A percentile compares a stretch with the other conserved stretches of the same genome.
These are phyloP conservation scores for Sordariomycetes sp. DNA, from an alignment of 2,329 filamentous ascomycete species.

Conservation along the genomic window DNA sequence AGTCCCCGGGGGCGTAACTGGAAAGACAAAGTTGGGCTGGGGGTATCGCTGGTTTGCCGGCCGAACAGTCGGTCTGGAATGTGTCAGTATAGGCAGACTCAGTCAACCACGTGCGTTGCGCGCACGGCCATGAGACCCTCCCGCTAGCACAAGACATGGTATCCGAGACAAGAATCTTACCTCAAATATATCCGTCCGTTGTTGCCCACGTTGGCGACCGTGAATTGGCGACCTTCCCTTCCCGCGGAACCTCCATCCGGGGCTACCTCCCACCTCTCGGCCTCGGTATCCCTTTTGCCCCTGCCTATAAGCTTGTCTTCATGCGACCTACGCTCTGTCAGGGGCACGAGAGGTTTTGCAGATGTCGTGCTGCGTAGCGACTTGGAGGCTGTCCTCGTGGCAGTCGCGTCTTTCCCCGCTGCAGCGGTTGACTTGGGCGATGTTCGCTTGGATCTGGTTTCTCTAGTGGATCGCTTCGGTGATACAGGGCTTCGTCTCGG, in stretches of 20 bases:
- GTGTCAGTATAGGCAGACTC: background rate
- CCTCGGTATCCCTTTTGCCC: slow-evolving; percentile 43
- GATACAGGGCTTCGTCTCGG: slow-evolving; percentile 2
- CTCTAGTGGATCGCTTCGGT: slow-evolving; percentile 1
- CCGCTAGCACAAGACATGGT: background rate
- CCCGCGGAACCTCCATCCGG: slow-evolving; percentile 52
- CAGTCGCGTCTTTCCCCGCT: background rate
- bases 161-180: slow-evolving; percentile 34
- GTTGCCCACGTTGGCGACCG: slow-evolving; percentile 73
- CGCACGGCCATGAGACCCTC: background rate
- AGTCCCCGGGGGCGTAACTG: slow-evolving; percentile 50
- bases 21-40: slow-evolving; percentile 51
- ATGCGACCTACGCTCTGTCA: slow-evolving; percentile 35
- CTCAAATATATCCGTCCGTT: slow-evolving; percentile 76
- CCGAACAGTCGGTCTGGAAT: slow-evolving; percentile 47
- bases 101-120: no score
- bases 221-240: slow-evolving; percentile 63
- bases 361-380: background rate
- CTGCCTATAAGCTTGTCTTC: slow-evolving; percentile 17
- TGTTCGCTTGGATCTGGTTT: slow-evolving; percentile 2
- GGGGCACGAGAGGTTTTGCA: slow-evolving; percentile 27
- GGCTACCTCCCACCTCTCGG: slow-evolving; percentile 45
- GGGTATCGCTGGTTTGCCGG: slow-evolving; percentile 53
- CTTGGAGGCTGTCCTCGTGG: slow-evolving; percentile 1
- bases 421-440: slow-evolving; percentile 4